A percentile compares a stretch with the other conserved stretches of the same genome.
Conservation (phyloP, 2,329 filamentous ascomycete species). For the Xylaria polymorpha region DNA sequence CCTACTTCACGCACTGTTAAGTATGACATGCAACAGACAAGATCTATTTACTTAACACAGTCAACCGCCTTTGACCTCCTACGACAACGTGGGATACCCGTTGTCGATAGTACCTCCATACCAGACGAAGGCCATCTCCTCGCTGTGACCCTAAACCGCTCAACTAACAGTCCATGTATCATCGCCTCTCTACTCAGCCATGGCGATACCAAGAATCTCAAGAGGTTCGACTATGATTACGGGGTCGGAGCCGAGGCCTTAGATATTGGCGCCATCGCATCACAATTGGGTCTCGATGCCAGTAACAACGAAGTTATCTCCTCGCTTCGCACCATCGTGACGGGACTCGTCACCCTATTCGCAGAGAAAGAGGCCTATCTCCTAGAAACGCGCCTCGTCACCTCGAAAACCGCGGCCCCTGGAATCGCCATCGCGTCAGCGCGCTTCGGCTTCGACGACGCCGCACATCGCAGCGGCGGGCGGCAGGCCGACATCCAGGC, state of each 20-base stretch:
- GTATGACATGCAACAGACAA: slow-evolving; percentile 53
- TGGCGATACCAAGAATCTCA: slow-evolving; percentile 57
- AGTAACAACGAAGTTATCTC: slow-evolving; percentile 51
- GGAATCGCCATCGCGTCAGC: slow-evolving; percentile 64
- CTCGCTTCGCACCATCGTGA: slow-evolving; percentile 62
- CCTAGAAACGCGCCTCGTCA: slow-evolving; percentile 62
- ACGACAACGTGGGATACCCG: slow-evolving; percentile 59
- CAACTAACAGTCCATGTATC: slow-evolving; percentile 70
- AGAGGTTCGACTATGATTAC: slow-evolving; percentile 73
- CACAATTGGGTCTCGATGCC: slow-evolving; percentile 65
- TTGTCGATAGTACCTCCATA: slow-evolving; percentile 45
- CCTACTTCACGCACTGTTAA: slow-evolving; percentile 13
- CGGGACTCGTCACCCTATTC: slow-evolving; percentile 68
- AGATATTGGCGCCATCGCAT: slow-evolving; percentile 55
- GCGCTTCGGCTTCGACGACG: slow-evolving; percentile 75
- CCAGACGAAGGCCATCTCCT: slow-evolving; percentile 61
- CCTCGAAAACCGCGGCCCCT: slow-evolving; percentile 47
- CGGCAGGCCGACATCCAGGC: slow-evolving; percentile 71
- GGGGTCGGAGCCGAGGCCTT: slow-evolving; percentile 51
- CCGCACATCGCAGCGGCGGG: slow-evolving; percentile 71
- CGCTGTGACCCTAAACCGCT: slow-evolving; percentile 73
- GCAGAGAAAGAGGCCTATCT: slow-evolving; percentile 73
- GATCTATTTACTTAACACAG: slow-evolving; percentile 66
- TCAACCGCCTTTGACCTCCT: slow-evolving; percentile 67
- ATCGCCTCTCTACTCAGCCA: slow-evolving; percentile 66